These are phyloP conservation scores for Clonostachys rhizophaga DNA, from an alignment of 2,329 filamentous ascomycete genomes.

Conservation along the genomic window DNA sequence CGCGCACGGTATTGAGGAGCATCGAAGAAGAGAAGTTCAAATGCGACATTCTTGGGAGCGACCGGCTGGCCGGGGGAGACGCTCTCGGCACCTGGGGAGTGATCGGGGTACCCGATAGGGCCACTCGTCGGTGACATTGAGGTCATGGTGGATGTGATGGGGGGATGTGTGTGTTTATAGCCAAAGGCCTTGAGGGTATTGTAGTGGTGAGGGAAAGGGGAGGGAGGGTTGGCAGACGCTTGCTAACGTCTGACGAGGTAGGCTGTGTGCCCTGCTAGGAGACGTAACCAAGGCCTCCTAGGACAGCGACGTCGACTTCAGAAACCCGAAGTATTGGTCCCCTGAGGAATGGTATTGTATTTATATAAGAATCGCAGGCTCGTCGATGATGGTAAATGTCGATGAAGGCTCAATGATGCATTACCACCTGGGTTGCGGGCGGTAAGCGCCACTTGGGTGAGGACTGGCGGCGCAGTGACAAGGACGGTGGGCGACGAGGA, in stretches of 20 bases:
- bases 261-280: background rate
- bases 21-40: slow-evolving; percentile 68
- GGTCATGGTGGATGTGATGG: slow-evolving; percentile 26
- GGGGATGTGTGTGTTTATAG: too few relatives aligned
- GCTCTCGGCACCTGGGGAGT: slow-evolving; percentile 34
- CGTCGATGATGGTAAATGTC: background rate
- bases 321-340: too few relatives aligned
- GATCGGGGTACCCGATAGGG: slow-evolving; percentile 19
- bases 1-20: slow-evolving; percentile 67
- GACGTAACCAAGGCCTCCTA: too few relatives aligned
- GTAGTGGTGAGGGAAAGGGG: background rate
- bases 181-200: background rate
- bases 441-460: slow-evolving; percentile 1
- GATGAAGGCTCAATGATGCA: background rate
- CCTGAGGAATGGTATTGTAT: background rate
- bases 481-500: background rate
- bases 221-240: background rate
- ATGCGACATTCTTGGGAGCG: slow-evolving; percentile 70
- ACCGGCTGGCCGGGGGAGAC: slow-evolving; percentile 40
- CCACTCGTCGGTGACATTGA: slow-evolving; percentile 39
- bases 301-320: too few relatives aligned
- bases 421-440: slow-evolving; percentile 1
- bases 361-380: background rate
- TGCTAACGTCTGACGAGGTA: background rate
- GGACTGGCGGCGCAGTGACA: too few relatives aligned